Evolutionary conservation across 345 rosid species (phyloP).

Genomic region (Brassica cretica): DNA sequence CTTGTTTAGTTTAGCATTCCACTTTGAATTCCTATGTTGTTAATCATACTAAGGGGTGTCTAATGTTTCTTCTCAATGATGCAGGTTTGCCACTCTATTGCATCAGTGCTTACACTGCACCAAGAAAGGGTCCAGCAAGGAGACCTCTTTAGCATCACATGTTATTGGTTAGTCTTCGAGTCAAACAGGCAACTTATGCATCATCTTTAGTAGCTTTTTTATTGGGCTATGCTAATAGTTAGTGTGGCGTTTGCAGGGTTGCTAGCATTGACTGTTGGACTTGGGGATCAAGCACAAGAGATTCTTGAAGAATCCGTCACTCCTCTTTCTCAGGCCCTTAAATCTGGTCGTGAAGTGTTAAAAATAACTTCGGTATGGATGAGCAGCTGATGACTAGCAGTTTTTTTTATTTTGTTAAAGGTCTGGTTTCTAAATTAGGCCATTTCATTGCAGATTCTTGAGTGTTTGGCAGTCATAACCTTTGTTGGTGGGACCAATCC

Average conservation of each 20-base stretch:
- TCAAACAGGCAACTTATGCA: neutral
- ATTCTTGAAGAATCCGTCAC: constrained; percentile 64
- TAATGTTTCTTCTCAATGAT: constrained; percentile 16
- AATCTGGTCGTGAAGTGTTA: constrained; percentile 55
- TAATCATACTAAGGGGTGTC: neutral
- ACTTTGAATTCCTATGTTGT: neutral
- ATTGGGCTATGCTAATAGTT: neutral
- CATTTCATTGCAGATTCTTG: constrained; percentile 54
- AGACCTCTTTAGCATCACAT: constrained; percentile 70
- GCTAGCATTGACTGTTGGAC: constrained; percentile 81
- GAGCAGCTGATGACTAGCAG: neutral
- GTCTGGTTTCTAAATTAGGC: neutral
- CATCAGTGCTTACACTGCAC: constrained; percentile 67
- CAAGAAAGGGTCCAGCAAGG: constrained; percentile 74
- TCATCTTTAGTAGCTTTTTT: neutral
- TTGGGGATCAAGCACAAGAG: constrained; percentile 60
- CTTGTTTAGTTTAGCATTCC: neutral
- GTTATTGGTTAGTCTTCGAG: constrained; percentile 47
- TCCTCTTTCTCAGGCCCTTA: constrained; percentile 69
- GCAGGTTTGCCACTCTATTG: constrained; percentile 82
- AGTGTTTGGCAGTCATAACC: constrained; percentile 80
- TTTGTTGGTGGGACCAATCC: constrained; percentile 75
- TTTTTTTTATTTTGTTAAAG: neutral
- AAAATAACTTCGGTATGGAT: constrained; percentile 57
- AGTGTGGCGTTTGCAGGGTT: constrained; percentile 52